Evolutionary conservation across 768 basidiomycete genomes (phyloP).

Genomic region (Lyophyllum shimeji): DNA sequence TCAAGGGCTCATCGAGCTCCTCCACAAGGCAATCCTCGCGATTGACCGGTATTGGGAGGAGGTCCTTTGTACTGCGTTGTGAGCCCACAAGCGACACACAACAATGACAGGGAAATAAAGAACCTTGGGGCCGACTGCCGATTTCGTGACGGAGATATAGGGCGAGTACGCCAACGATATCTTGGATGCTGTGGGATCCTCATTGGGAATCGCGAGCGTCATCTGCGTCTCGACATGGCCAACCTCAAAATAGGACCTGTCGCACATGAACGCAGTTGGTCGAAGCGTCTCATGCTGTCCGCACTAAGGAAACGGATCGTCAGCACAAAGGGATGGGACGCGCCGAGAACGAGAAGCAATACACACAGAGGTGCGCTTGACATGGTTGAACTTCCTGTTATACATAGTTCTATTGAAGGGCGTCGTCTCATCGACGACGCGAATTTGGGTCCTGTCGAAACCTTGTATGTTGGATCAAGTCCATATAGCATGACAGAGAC

Average conservation of each 20-base stretch:
- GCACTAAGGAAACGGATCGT: constrained; percentile 17
- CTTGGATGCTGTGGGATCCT: constrained; percentile 1
- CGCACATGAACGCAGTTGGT: constrained; percentile 22
- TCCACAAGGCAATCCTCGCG: constrained; percentile 24
- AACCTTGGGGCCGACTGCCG: constrained; percentile 30
- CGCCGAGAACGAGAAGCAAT: neutral
- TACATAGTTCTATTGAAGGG: constrained; percentile 29
- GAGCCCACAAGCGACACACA: neutral
- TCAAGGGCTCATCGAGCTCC: neutral
- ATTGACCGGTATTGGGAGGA: constrained; percentile 20
- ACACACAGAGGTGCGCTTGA: constrained; percentile 22
- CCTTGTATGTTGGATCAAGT: neutral
- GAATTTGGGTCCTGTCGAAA: constrained; percentile 30
- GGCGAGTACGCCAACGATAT: constrained; percentile 18
- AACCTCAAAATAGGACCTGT: constrained; percentile 20
- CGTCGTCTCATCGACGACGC: constrained; percentile 29
- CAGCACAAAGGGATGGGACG: neutral
- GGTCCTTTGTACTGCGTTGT: constrained; percentile 2
- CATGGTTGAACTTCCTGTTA: constrained; percentile 14
- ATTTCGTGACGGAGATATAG: constrained; percentile 15
- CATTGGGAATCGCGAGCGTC: constrained; percentile 4
- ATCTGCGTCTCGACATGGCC: constrained; percentile 24
- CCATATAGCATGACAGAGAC: neutral
- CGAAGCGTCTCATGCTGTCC: constrained; percentile 9
- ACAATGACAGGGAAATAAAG: neutral